Base-by-base conservation (phyloP, 345 rosid species). In the Lumnitzera racemosa region DNA sequence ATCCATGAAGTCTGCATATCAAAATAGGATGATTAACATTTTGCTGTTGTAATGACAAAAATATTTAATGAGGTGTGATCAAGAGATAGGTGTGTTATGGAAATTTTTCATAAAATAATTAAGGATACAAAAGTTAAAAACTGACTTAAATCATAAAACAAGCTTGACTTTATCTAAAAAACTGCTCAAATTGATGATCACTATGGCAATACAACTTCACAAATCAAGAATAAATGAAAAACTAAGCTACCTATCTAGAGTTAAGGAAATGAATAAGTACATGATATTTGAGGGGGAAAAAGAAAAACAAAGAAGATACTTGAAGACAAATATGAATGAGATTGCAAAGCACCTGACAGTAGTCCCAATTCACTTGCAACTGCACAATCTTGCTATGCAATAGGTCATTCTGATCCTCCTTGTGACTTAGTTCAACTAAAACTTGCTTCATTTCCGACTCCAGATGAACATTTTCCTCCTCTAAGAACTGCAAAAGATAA, bases 401-500 rank as follows among this genome's bases (percentile, higher is more conserved):
- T 57, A 78, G 56, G 65, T 64, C 65, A 31, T 75, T 82, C 13
- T 83, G 80, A 63, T 81, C 84, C 69, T 83, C 85, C 54, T 81
- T 83, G 63, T n/a, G 14, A 41, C 84, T 80, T 74, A 89, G 63
- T 59, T 83, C 83, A 51, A 71, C 72, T 55, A 74, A 54, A 16
- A 78, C 51, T 46, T 82, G 78, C 73, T 85, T 75, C 74, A 80
- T 67, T 72, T 80, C 75, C 64, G 67, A 60, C 58, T 77, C 77
- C 69, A 87, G 73, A 64, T 63, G 76, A 67, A 59, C 25, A 59
- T 87, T 89, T 78, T 89, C 94, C 78, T 79, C 80, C 82, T 80
- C 89, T 68, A 92, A 65, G 53, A 85, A 72, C 98, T 92, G 75
- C 49, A 71, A 65, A 61, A 50, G 59, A 24, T 59, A 47, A 23